Conservation (phyloP, 768 basidiomycete species). For the Hypsizygus marmoreus region DNA sequence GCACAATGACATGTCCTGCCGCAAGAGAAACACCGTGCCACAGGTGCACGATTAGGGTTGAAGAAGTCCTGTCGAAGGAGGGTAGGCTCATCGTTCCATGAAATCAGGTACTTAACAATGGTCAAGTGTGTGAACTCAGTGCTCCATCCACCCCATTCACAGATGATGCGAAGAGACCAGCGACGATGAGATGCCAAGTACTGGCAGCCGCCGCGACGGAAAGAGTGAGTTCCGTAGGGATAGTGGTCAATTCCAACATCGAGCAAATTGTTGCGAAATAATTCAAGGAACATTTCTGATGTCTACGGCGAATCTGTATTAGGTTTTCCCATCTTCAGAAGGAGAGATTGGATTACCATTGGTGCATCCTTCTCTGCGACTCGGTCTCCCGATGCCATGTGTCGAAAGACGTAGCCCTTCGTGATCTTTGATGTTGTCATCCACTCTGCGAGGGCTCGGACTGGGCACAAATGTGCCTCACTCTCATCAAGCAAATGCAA, state of each 20-base stretch:
- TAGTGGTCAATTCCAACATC: conserved; percentile 38
- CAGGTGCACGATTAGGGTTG: conserved; percentile 27
- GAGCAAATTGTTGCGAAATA: conserved; percentile 40
- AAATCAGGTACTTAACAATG: conserved; percentile 44
- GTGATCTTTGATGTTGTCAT: conserved; percentile 19
- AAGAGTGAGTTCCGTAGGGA: conserved; percentile 43
- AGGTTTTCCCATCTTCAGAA: not conserved
- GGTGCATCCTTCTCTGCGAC: conserved; percentile 20
- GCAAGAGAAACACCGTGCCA: conserved; percentile 26
- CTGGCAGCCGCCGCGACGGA: conserved; percentile 42
- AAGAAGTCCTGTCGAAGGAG: conserved; percentile 36
- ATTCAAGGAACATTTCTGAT: conserved; percentile 36
- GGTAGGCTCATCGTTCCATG: conserved; percentile 39
- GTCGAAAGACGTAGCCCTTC: conserved; percentile 34
- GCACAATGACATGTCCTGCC: conserved; percentile 33
- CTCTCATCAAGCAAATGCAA: conserved; percentile 22
- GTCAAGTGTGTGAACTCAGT: conserved; percentile 39
- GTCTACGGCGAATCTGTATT: conserved; percentile 22
- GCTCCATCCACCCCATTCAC: conserved; percentile 52
- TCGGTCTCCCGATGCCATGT: conserved; percentile 28
- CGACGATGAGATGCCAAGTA: conserved; percentile 32
- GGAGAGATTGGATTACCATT: conserved; percentile 21
- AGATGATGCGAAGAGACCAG: conserved; percentile 39
- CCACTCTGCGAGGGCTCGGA: conserved; percentile 34
- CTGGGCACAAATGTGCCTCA: conserved; percentile 34